These are phyloP conservation scores for Oryza coarctata DNA, from an alignment of 176 grass and related monocot species.

Conservation along the genomic window DNA sequence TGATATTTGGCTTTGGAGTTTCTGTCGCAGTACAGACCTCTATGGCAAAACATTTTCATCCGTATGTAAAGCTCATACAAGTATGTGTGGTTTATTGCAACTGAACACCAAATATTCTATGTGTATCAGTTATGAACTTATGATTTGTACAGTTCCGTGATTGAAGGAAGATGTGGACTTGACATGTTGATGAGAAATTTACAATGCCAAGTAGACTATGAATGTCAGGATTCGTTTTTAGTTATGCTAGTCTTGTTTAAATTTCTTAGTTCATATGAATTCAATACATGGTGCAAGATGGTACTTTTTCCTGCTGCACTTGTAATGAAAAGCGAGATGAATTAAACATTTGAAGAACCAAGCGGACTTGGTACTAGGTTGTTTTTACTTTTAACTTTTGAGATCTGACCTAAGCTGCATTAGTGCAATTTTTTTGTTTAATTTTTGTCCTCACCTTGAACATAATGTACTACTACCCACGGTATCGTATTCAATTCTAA, in stretches of 20 bases:
- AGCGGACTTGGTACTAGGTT: background rate
- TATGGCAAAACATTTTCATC: conserved; percentile 1
- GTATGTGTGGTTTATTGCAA: background rate
- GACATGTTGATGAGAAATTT: background rate
- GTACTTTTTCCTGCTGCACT: background rate
- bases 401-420: background rate
- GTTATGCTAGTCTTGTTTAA: background rate
- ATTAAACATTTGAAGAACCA: background rate
- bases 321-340: background rate
- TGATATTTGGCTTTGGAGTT: background rate
- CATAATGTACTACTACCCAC: background rate
- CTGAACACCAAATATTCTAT: background rate
- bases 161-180: conserved; percentile 17
- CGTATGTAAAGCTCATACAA: background rate
- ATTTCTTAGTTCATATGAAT: background rate
- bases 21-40: background rate
- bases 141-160: background rate
- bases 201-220: background rate
- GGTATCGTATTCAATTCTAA: conserved; percentile 18
- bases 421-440: background rate
- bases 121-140: background rate
- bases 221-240: background rate
- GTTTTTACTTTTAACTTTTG: background rate
- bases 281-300: background rate
- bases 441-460: background rate